Base-by-base conservation (phyloP, 768 basidiomycete genomes). In the Mycena sanguinolenta region DNA sequence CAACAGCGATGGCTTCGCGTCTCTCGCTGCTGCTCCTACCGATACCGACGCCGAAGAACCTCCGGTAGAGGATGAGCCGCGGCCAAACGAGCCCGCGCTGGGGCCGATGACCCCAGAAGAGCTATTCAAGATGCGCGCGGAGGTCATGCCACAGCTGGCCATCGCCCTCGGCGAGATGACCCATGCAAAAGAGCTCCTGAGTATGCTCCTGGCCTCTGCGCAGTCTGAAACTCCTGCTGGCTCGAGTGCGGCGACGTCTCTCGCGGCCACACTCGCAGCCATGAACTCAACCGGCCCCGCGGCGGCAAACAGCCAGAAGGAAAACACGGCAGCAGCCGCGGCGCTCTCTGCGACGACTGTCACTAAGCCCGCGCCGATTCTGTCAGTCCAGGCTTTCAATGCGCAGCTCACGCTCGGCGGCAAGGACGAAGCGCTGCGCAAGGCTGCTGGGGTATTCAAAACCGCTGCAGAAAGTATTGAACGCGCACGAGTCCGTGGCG, bases 111-210 rank as follows among this genome's bases (percentile, higher is more conserved):
- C 91, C 0, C 84, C 88, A 14, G 92, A 95, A 68, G 92, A 95
- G 66, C 78, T 95, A 32, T 82, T 84, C 68, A 89, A 90, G 72
- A 91, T 96, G 92, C 88, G 93, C 62, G 82, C 83, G 74, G 92
- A 93, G 68, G 86, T 95, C 17, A 63, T 91, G 28, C 90, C 90
- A 13, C 92, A 92, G 68, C 83, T 96, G 57, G 88, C 87, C 71
- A 87, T 90, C 69, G 92, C 94, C 30, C 80, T 91, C 55, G 93
- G 93, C 65, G 95, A 96, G 79, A 92, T 95, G 88, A 86, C 88
- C 9, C 90, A 91, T 64, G 93, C 93, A 13, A 88, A 87, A 72
- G 92, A 94, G 70, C 83, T 96, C 27, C 81, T 96, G 32, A 82
- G 85, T 27, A 83, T 89, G 30, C 81, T 95, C 17, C 80, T 94